Conservation (phyloP, 331 rosid genomes). For the Rosa hybrid region DNA sequence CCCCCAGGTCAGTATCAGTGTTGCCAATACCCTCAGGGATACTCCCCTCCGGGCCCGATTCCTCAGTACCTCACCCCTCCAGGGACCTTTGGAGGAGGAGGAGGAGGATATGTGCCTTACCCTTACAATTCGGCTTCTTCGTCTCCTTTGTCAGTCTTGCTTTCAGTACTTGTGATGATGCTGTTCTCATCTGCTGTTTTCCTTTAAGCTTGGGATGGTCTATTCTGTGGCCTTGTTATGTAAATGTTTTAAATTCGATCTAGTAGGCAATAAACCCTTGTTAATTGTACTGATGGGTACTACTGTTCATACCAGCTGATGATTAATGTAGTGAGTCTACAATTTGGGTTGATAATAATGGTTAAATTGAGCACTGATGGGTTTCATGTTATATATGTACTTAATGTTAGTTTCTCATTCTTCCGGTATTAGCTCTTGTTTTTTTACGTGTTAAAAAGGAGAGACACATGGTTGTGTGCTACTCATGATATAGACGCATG, state of each 20-base stretch:
- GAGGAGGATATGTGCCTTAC: conserved; percentile 47
- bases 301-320: neutral
- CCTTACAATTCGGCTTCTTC: conserved; percentile 28
- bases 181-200: conserved; percentile 28
- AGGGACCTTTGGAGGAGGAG: conserved; percentile 29
- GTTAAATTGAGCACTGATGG: neutral
- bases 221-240: neutral
- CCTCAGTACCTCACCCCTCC: conserved; percentile 36
- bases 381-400: neutral
- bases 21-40: conserved; percentile 34
- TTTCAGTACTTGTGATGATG: conserved; percentile 25
- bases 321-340: neutral
- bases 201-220: conserved; percentile 20
- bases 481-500: neutral
- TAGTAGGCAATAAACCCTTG: neutral
- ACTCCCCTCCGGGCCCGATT: neutral
- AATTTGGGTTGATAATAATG: conserved; percentile 9
- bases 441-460: neutral
- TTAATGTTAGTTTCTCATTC: neutral
- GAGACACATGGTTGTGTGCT: neutral
- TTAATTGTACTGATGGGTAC: neutral
- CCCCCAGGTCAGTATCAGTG: conserved; percentile 50
- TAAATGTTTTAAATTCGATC: neutral
- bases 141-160: conserved; percentile 25
- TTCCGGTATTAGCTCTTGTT: neutral